These are phyloP conservation scores for Fusarium albosuccineum DNA, from an alignment of 2,329 filamentous ascomycete species.

Conservation along the genomic window DNA sequence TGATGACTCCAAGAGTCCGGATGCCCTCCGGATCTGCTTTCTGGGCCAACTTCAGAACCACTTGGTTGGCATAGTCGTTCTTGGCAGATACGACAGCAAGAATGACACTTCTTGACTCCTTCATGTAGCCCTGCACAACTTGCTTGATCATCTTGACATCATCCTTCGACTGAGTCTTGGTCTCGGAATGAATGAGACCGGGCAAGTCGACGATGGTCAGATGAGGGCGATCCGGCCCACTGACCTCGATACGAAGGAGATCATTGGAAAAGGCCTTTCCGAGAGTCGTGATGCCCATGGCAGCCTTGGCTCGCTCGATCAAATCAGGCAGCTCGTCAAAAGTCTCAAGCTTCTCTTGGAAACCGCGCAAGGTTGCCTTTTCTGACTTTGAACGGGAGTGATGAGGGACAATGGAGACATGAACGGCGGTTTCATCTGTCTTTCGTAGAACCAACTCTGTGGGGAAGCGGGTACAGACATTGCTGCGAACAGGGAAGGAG, in stretches of 20 bases:
- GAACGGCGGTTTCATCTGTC: constrained; percentile 47
- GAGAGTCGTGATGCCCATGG: constrained; percentile 62
- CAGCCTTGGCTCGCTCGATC: constrained; percentile 55
- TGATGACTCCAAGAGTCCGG: constrained; percentile 69
- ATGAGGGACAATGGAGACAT: constrained; percentile 51
- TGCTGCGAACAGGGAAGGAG: constrained; percentile 70
- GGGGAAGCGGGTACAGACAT: constrained; percentile 71
- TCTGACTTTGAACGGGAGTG: constrained; percentile 44
- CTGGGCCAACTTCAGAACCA: constrained; percentile 62
- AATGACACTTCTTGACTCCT: constrained; percentile 68
- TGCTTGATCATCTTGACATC: constrained; percentile 61
- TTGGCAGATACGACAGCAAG: constrained; percentile 70
- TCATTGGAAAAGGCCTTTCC: constrained; percentile 60
- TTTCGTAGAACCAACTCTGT: constrained; percentile 70
- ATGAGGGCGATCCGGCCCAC: constrained; percentile 62
- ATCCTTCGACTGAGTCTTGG: constrained; percentile 58
- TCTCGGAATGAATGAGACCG: constrained; percentile 65
- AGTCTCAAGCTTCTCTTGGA: constrained; percentile 36
- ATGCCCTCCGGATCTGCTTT: constrained; percentile 42
- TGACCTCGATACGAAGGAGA: constrained; percentile 63
- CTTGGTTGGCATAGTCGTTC: constrained; percentile 70
- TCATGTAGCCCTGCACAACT: constrained; percentile 70
- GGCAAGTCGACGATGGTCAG: constrained; percentile 73
- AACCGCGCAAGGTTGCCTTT: constrained; percentile 40
- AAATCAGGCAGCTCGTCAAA: constrained; percentile 45